phyloP scores from a whole-genome alignment of 169 alveolate species.

The Condylostoma magnum region DNA sequence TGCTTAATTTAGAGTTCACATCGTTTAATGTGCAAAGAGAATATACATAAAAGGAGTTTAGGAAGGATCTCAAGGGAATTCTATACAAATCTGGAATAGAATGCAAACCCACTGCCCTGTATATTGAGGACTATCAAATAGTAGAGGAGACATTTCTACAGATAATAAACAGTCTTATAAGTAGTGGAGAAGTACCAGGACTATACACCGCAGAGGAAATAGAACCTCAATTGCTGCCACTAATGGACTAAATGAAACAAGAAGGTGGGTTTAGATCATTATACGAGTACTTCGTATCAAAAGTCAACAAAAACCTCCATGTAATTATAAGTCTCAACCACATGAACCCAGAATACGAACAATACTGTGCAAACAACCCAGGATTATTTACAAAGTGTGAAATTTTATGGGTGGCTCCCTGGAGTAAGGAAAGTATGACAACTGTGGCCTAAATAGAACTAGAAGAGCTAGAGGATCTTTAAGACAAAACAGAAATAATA shows the following conservation, averaged over 20 bases:
- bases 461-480: conserved; percentile 23
- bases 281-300: conserved; percentile 83
- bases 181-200: conserved; percentile 91
- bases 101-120: conserved; percentile 65
- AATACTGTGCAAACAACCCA: conserved; percentile 82
- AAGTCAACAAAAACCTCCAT: conserved; percentile 76
- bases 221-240: conserved; percentile 74
- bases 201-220: conserved; percentile 87
- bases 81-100: conserved; percentile 80
- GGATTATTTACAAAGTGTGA: conserved; percentile 77
- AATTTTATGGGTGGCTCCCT: conserved; percentile 83
- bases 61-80: conserved; percentile 72
- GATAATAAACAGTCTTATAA: conserved; percentile 79
- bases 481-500: conserved; percentile 32
- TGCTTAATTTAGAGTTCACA: conserved; percentile 73
- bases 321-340: conserved; percentile 82
- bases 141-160: conserved; percentile 77
- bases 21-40: conserved; percentile 83
- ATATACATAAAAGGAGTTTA: conserved; percentile 66
- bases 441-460: conserved; percentile 41
- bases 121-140: conserved; percentile 87
- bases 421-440: conserved; percentile 50
- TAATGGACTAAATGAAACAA: conserved; percentile 75
- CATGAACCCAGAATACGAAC: conserved; percentile 78
- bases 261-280: conserved; percentile 60